Evolutionary conservation across 805 yeast species (phyloP).

Genomic region (Ogataea salicorniae): DNA sequence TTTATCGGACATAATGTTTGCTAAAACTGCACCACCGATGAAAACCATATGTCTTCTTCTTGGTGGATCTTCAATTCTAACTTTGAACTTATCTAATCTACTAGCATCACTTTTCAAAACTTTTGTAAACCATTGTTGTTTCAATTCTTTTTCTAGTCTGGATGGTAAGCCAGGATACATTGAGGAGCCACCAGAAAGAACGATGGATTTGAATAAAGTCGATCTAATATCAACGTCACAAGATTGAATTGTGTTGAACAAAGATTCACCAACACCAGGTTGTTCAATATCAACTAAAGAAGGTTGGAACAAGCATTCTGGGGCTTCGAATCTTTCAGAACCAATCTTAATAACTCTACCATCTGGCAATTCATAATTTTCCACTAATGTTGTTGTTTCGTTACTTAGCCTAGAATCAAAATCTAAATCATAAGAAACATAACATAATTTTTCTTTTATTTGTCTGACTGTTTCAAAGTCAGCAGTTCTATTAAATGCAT

Average conservation of each 20-base stretch:
- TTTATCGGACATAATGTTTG: constrained; percentile 96
- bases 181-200: constrained; percentile 94
- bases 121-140: constrained; percentile 90
- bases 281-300: constrained; percentile 92
- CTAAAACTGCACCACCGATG: constrained; percentile 97
- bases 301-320: constrained; percentile 96
- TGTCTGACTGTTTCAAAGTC: constrained; percentile 98
- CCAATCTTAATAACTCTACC: constrained; percentile 93
- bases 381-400: constrained; percentile 94
- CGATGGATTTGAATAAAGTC: constrained; percentile 84
- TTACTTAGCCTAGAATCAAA: constrained; percentile 81
- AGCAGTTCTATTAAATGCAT: constrained; percentile 96
- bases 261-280: constrained; percentile 91
- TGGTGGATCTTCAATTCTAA: constrained; percentile 97
- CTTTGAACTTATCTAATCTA: constrained; percentile 86
- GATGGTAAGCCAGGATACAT: constrained; percentile 99
- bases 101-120: constrained; percentile 84
- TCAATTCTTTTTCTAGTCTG: constrained; percentile 89
- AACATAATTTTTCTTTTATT: constrained; percentile 93
- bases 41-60: constrained; percentile 98
- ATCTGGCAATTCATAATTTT: constrained; percentile 90
- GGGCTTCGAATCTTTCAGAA: constrained; percentile 93
- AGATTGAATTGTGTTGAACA: constrained; percentile 87
- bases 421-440: constrained; percentile 90
- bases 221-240: constrained; percentile 94